A percentile compares a stretch with the other conserved stretches of the same genome.
phyloP scores from a whole-genome alignment of 805 yeast genomes.

The Starmerella riodocensis region DNA sequence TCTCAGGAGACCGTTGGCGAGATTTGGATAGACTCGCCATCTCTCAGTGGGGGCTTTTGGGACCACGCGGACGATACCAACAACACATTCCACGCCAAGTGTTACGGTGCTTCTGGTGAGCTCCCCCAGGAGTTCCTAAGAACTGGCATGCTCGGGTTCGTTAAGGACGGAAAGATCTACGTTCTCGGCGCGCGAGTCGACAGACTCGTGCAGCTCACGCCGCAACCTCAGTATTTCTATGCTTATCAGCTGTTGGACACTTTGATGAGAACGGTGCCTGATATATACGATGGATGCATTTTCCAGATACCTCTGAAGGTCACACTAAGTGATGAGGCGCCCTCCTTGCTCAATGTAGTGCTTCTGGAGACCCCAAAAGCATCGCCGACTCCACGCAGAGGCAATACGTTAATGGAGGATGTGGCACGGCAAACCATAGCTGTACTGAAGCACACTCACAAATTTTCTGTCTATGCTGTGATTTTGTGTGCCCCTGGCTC shows the following conservation, averaged over 20 bases:
- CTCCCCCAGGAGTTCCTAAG: conserved; percentile 70
- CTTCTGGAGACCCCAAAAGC: conserved; percentile 61
- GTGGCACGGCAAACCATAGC: conserved; percentile 37
- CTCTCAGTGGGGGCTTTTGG: conserved; percentile 83
- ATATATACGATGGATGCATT: conserved; percentile 79
- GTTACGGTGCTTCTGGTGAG: conserved; percentile 56
- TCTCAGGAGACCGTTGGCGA: conserved; percentile 79
- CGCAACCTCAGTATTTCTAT: conserved; percentile 49
- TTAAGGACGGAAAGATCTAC: conserved; percentile 73
- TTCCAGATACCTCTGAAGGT: conserved; percentile 60
- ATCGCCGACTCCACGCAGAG: conserved; percentile 29
- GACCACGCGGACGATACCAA: conserved; percentile 55
- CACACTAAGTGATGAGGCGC: conserved; percentile 33
- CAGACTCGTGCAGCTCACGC: conserved; percentile 36
- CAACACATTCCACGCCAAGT: conserved; percentile 67
- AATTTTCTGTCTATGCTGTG: conserved; percentile 68
- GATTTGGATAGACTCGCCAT: conserved; percentile 92
- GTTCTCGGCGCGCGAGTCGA: conserved; percentile 87
- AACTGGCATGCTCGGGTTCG: conserved; percentile 83
- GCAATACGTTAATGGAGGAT: conserved; percentile 38
- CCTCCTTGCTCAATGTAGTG: conserved; percentile 62
- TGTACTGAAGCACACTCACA: conserved; percentile 44
- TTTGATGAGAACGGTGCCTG: conserved; percentile 64
- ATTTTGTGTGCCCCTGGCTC: conserved; percentile 67
- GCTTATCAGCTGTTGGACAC: conserved; percentile 79